Percentiles rank a stretch among this genome's conserved stretches.
Conservation (phyloP, 2,329 filamentous ascomycete genomes). For the Diplodia corticola region DNA sequence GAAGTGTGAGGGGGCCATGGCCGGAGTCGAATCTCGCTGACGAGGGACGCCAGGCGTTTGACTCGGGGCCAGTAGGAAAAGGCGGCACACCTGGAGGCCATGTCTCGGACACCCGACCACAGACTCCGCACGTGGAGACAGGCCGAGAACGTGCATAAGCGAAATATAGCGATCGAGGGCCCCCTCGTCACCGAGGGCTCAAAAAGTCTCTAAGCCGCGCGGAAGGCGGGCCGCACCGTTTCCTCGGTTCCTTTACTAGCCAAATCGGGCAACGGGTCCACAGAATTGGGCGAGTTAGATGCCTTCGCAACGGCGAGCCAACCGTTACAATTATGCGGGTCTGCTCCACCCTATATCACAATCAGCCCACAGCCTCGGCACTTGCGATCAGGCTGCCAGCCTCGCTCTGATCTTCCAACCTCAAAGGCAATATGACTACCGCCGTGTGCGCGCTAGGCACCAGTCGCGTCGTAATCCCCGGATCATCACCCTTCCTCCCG, state of each 20-base stretch:
- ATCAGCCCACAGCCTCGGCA: conserved; percentile 9
- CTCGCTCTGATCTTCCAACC: not conserved
- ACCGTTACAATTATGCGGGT: not conserved
- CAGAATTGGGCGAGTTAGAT: not conserved
- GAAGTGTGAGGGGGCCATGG: not conserved
- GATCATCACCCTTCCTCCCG: not conserved
- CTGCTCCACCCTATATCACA: not conserved
- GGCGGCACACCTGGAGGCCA: not conserved
- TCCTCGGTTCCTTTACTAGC: not conserved
- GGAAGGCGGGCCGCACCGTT: conserved; percentile 8
- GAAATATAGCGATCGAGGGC: not conserved
- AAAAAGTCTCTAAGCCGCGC: not conserved
- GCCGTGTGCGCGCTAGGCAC: not conserved
- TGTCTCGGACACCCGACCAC: not conserved
- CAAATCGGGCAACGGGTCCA: not conserved
- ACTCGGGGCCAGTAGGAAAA: not conserved
- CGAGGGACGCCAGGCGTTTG: not conserved
- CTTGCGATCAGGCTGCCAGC: not conserved
- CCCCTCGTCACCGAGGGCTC: not conserved
- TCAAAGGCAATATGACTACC: not conserved
- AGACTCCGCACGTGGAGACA: not conserved
- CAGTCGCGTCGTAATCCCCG: not conserved
- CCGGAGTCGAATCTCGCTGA: not conserved
- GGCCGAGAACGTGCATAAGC: not conserved
- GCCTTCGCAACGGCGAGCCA: not conserved